Base-by-base conservation (phyloP, 2,329 filamentous ascomycete genomes). In the Ambrosiella cleistominuta region DNA sequence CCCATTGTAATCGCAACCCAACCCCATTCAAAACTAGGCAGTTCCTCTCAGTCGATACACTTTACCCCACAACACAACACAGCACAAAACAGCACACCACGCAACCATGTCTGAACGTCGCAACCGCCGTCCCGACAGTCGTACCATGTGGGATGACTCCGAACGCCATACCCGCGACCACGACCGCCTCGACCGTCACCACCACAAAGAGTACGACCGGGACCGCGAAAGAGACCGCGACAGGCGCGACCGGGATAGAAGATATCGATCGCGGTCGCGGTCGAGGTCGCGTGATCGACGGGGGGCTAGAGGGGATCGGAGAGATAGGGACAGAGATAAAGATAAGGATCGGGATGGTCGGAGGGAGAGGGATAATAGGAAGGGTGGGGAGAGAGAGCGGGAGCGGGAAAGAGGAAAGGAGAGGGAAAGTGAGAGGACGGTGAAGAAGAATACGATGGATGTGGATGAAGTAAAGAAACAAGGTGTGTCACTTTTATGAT, bases 111-210 rank as follows among this genome's bases (percentile, higher is more conserved):
- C 51, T 9, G 51, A 53, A 36, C 50, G 51, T 27, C 55, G 59
- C 36, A 61, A 62, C 35, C 66, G 68, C 56, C 67, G 70, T 51
- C 66, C 67, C 27, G 80, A 83, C 63, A 80, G 76, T 67, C 76
- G 75, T 55, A 73, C 78, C 56, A 80, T 80, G 75, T 80, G 79
- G 78, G 81, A 85, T 62, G 74, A 77, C 47, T 69, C 72, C 9
- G 72, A 74, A 57, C 70, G 71, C 15, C 69, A 68, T 57, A 67
- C 68, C 57, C 63, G 65, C 56, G 27, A 11, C n/a, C 53, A 36
- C 36, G 45, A 12, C 12, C n/a, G 5, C 3, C 47, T 12, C 3
- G 61, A 62, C 38, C 55, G 61, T 39, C 13, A 17, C 44, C 1
- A 17, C 9, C 62, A 62, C 57, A 62, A 63, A 56, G 64, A 67